These are phyloP conservation scores for Myochromella boudieri DNA, from an alignment of 768 basidiomycete genomes.

Conservation along the genomic window DNA sequence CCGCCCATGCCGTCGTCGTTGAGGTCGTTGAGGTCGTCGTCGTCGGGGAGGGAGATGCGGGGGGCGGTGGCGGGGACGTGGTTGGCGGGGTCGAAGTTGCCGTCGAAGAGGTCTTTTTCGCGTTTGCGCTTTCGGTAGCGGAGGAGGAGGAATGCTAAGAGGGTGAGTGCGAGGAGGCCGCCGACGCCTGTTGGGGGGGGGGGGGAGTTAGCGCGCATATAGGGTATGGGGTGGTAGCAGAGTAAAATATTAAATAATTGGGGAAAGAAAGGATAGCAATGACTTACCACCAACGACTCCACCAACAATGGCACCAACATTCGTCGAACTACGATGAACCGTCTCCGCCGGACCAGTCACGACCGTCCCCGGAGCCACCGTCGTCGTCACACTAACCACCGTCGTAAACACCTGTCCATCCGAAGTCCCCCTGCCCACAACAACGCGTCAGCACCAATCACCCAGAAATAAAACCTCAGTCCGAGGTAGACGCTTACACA, in stretches of 20 bases:
- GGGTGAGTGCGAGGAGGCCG: constrained; percentile 22
- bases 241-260: neutral
- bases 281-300: constrained; percentile 48
- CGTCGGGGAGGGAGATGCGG: constrained; percentile 14
- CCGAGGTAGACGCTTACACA: neutral
- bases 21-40: constrained; percentile 10
- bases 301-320: constrained; percentile 48
- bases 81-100: constrained; percentile 40
- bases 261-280: neutral
- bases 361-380: constrained; percentile 23
- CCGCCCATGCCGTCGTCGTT: constrained; percentile 38
- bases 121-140: constrained; percentile 23
- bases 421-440: constrained; percentile 4
- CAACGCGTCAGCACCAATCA: neutral
- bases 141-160: constrained; percentile 26
- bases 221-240: neutral
- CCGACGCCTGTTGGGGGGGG: constrained; percentile 25
- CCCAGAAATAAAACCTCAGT: neutral
- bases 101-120: constrained; percentile 32
- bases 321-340: constrained; percentile 7
- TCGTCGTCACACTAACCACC: constrained; percentile 24
- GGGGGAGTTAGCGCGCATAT: neutral
- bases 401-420: constrained; percentile 30
- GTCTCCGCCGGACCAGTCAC: constrained; percentile 11
- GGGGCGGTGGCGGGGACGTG: constrained; percentile 16